Base-by-base conservation (phyloP, 768 basidiomycete genomes). In the Astraeus odoratus region DNA sequence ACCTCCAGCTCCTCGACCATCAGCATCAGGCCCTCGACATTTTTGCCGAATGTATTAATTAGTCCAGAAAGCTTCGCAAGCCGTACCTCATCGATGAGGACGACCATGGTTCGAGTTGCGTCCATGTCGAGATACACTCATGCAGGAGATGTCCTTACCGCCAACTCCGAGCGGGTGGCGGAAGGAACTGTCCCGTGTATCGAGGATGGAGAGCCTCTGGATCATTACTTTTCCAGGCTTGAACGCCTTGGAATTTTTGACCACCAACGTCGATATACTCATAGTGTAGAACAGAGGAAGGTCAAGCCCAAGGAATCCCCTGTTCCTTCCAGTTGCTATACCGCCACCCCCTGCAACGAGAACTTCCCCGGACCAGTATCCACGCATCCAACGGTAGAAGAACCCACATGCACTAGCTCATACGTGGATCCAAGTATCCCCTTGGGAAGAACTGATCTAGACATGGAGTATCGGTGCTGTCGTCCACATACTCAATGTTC, bases 221-320 rank as follows among this genome's bases (percentile, higher is more conserved):
- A 20, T 10, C 16, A 18, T 33, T 20, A 7, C 18, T 16, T 22
- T 10, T 9, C 27, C n/a, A 42, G 19, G 4, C 49, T 44, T 15
- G 27, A 19, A 20, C 20, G 26, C 20, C 41, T 51, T 26, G 54
- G 47, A 18, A 64, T 64, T 16, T 30, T 63, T 5, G 54, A 51
- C 8, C 51, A 48, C 39, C 60, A 61, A 36, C 35, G 44, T 2
- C 45, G 54, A 42, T 54, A 52, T 24, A 53, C 52, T 0, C 49
- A 53, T 13, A 55, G 46, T 19, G 25, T 54, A 18, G 58, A 58
- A 34, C 40, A 43, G 2, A 49, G 58, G 22, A 24, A 44, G 24
- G n/a, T n/a, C 31, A 33, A 31, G 19, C 16, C 8, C 45, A 31
- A 18, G 38, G 18, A 16, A n/a, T n/a, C n/a, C n/a, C n/a, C n/a